Evolutionary conservation across 768 basidiomycete species (phyloP).

Genomic region (Kwoniella sp.): DNA sequence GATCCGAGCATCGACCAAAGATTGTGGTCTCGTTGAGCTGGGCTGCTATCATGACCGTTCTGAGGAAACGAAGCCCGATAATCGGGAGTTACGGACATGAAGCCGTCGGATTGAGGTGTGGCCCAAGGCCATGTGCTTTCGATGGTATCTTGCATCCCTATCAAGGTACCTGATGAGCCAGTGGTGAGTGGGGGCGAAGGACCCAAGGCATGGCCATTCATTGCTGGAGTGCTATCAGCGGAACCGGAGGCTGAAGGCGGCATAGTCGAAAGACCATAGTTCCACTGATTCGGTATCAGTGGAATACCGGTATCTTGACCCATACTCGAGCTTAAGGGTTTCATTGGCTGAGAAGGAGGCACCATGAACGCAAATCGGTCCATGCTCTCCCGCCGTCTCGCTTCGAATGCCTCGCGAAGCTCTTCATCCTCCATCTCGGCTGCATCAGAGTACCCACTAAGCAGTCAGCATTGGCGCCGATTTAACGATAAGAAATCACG

Average conservation of each 20-base stretch:
- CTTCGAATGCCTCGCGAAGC: slow-evolving; percentile 17
- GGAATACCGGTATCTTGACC: slow-evolving; percentile 16
- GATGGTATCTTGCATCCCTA: neutral
- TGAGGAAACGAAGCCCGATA: neutral
- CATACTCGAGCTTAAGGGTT: neutral
- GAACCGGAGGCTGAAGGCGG: neutral
- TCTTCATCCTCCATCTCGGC: slow-evolving; percentile 41
- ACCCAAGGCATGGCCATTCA: neutral
- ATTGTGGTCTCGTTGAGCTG: neutral
- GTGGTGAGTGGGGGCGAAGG: neutral
- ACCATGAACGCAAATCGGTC: slow-evolving; percentile 7
- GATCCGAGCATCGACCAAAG: slow-evolving; percentile 25
- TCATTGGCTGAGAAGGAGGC: no score
- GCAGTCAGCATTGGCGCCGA: slow-evolving; percentile 4
- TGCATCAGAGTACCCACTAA: slow-evolving; percentile 1
- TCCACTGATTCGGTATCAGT: neutral
- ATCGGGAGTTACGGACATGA: neutral
- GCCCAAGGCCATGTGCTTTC: slow-evolving; percentile 18
- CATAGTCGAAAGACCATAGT: neutral
- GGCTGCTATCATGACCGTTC: neutral
- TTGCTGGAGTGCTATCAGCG: neutral
- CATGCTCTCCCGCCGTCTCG: neutral
- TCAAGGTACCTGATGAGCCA: neutral
- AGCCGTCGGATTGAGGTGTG: neutral
- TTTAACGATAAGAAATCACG: no score